Conservation (phyloP, 208 protist genomes). For the Crithidia fasciculata region DNA sequence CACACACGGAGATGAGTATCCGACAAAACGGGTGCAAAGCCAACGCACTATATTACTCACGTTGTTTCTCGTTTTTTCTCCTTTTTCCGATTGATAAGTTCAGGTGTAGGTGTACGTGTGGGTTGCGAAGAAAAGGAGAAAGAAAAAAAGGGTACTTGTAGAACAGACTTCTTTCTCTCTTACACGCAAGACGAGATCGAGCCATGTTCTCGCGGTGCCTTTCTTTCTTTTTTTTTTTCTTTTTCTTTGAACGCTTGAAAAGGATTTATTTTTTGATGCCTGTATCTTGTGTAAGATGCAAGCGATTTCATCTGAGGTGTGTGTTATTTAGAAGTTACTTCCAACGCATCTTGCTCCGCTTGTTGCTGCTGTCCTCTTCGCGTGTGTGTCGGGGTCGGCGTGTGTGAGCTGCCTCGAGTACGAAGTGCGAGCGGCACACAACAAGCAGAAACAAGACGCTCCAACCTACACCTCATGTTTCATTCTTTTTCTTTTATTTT, state of each 20-base stretch:
- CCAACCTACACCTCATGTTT: background rate
- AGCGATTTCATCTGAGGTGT: too few relatives aligned
- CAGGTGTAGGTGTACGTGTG: too few relatives aligned
- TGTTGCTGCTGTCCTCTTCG: background rate
- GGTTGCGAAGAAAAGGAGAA: too few relatives aligned
- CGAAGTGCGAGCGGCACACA: background rate
- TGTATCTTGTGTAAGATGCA: too few relatives aligned
- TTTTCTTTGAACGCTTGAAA: background rate
- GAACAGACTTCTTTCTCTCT: background rate
- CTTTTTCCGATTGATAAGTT: too few relatives aligned
- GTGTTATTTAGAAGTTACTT: too few relatives aligned
- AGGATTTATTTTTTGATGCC: too few relatives aligned
- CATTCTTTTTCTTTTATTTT: background rate
- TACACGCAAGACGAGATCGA: background rate
- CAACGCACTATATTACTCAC: too few relatives aligned
- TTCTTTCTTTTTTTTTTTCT: conserved; percentile 4
- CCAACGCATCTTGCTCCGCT: background rate
- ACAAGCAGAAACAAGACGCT: conserved; percentile 16
- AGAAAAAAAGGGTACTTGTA: too few relatives aligned
- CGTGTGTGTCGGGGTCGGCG: background rate
- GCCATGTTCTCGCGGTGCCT: conserved; percentile 2
- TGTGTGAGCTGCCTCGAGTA: background rate
- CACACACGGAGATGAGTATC: background rate
- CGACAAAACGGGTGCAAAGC: too few relatives aligned
- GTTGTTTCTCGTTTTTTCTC: too few relatives aligned